Percentiles rank a stretch among this genome's conserved stretches.
phyloP scores from a whole-genome alignment of 257 asterid genomes.

The Solanum pimpinellifolium region DNA sequence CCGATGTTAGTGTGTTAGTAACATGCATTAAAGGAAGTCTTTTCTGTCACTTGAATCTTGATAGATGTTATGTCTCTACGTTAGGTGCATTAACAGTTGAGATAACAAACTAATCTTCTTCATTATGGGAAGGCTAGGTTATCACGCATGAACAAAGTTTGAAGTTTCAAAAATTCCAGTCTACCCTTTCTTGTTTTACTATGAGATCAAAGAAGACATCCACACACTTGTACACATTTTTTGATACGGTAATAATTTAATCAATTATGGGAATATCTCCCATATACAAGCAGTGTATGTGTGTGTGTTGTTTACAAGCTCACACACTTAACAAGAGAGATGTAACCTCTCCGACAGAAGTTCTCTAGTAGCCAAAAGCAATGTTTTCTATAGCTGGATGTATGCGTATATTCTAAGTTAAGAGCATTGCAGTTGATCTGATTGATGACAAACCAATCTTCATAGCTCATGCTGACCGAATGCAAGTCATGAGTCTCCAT shows the following conservation, averaged over 20 bases:
- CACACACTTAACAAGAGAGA: neutral
- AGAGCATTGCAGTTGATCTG: neutral
- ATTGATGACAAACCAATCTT: neutral
- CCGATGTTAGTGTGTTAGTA: neutral
- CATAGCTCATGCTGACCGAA: neutral
- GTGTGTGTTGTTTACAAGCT: neutral
- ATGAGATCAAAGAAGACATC: neutral
- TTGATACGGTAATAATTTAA: neutral
- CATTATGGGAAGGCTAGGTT: neutral
- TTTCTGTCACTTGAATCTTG: neutral
- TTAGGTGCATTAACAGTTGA: neutral
- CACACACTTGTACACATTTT: neutral
- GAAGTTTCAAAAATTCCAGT: neutral
- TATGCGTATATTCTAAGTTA: neutral
- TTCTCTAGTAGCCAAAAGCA: neutral
- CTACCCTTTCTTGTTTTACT: neutral
- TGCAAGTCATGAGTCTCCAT: neutral
- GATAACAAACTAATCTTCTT: neutral
- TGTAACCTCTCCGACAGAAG: neutral
- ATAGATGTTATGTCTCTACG: neutral
- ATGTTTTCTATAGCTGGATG: neutral
- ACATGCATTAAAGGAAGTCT: neutral
- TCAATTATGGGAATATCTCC: neutral
- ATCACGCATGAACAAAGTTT: neutral
- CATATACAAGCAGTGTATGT: neutral